Conservation (phyloP, 2,329 filamentous ascomycete species). For the Apiospora sp. region DNA sequence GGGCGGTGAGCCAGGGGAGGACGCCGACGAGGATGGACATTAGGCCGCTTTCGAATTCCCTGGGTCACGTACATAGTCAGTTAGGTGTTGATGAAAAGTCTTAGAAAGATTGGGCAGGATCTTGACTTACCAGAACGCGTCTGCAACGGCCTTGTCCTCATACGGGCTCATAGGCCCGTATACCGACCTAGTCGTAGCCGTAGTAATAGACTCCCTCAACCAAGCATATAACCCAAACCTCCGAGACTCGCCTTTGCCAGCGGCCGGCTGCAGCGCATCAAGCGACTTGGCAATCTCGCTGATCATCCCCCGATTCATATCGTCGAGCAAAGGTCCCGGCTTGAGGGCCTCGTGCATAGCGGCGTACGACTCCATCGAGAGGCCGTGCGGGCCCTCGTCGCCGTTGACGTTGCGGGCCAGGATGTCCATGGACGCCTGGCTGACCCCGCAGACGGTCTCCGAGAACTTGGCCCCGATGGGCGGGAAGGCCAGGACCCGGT, state of each 20-base stretch:
- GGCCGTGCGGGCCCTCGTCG: conserved; percentile 40
- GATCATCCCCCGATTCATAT: conserved; percentile 32
- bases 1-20: neutral
- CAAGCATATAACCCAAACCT: conserved; percentile 28
- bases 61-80: neutral
- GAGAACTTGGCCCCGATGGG: conserved; percentile 47
- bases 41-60: neutral
- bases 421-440: conserved; percentile 40
- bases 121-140: conserved; percentile 28
- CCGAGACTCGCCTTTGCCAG: conserved; percentile 17
- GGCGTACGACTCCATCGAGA: too few relatives aligned
- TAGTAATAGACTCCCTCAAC: conserved; percentile 30
- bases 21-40: neutral
- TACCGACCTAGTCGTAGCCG: conserved; percentile 29
- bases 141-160: conserved; percentile 30
- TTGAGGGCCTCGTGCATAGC: too few relatives aligned
- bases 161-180: conserved; percentile 31
- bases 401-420: conserved; percentile 42
- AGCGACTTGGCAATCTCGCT: conserved; percentile 27
- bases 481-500: conserved; percentile 46
- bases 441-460: conserved; percentile 40
- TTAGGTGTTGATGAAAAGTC: too few relatives aligned
- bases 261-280: conserved; percentile 26
- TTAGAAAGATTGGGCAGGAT: too few relatives aligned
- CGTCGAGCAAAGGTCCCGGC: conserved; percentile 26